A percentile compares a stretch with the other conserved stretches of the same genome.
These are phyloP conservation scores for Pichia exigua DNA, from an alignment of 805 yeast genomes.

Conservation along the genomic window DNA sequence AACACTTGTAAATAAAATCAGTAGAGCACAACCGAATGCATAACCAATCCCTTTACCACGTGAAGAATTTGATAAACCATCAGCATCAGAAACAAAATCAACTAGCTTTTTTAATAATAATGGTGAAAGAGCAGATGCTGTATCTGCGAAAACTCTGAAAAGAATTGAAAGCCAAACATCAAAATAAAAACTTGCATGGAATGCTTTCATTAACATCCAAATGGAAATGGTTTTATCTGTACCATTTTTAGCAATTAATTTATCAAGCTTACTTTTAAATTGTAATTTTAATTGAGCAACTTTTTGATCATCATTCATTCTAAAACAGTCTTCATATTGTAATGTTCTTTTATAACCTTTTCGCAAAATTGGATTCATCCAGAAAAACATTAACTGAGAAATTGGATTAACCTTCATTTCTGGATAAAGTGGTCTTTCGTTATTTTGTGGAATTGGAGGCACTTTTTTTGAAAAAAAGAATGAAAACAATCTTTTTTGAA, in stretches of 20 bases:
- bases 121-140: slow-evolving; percentile 51
- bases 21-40: slow-evolving; percentile 57
- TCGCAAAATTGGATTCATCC: slow-evolving; percentile 56
- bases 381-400: slow-evolving; percentile 50
- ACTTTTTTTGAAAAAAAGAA: slow-evolving; percentile 41
- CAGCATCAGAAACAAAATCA: slow-evolving; percentile 47
- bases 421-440: slow-evolving; percentile 46
- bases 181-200: slow-evolving; percentile 41
- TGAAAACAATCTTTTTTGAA: slow-evolving; percentile 43
- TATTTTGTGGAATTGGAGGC: slow-evolving; percentile 42
- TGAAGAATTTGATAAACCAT: slow-evolving; percentile 32
- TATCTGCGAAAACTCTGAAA: slow-evolving; percentile 37
- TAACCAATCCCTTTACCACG: slow-evolving; percentile 67
- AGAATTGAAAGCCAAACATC: slow-evolving; percentile 36
- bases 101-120: slow-evolving; percentile 58
- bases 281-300: slow-evolving; percentile 33
- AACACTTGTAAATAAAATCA: slow-evolving; percentile 44
- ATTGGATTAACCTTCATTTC: slow-evolving; percentile 35
- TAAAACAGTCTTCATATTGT: slow-evolving; percentile 53
- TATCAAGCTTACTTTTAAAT: slow-evolving; percentile 31
- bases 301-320: slow-evolving; percentile 34
- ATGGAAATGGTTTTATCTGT: slow-evolving; percentile 17
- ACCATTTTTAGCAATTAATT: slow-evolving; percentile 15
- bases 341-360: slow-evolving; percentile 69
- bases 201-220: slow-evolving; percentile 26